Evolutionary conservation across 2,329 filamentous ascomycete genomes (phyloP).

Genomic region (Lachnellula suecica): DNA sequence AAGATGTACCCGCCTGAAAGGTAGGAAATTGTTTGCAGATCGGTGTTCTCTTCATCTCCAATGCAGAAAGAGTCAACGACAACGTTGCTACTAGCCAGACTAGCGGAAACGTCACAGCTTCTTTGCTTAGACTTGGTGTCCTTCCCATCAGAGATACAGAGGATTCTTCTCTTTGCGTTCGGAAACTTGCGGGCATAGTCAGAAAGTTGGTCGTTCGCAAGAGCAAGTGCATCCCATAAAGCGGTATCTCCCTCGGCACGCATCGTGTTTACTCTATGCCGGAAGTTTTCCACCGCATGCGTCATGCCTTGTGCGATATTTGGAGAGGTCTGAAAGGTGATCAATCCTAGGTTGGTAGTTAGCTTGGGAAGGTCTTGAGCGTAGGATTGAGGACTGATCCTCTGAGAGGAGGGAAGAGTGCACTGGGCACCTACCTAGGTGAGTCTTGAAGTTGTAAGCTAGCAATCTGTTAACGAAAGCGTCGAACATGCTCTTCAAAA

Average conservation of each 20-base stretch:
- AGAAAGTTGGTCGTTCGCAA: slow-evolving; percentile 6
- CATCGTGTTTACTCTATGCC: slow-evolving; percentile 6
- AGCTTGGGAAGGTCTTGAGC: too few relatives aligned
- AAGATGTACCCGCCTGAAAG: slow-evolving; percentile 11
- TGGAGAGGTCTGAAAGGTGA: slow-evolving; percentile 7
- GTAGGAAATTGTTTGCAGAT: slow-evolving; percentile 10
- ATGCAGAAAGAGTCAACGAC: slow-evolving; percentile 9
- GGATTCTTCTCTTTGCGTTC: slow-evolving; percentile 11
- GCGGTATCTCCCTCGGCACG: slow-evolving; percentile 4
- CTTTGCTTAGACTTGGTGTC: slow-evolving; percentile 1
- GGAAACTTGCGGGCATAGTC: slow-evolving; percentile 10
- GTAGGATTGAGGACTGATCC: too few relatives aligned
- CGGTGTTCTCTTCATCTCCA: background rate
- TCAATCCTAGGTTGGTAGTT: slow-evolving; percentile 1
- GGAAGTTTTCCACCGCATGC: slow-evolving; percentile 9
- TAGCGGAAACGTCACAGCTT: background rate
- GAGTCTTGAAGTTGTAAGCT: slow-evolving; percentile 7
- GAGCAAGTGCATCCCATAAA: slow-evolving; percentile 9
- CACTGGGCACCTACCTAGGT: background rate
- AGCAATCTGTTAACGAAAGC: slow-evolving; percentile 7
- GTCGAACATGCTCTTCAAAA: slow-evolving; percentile 14
- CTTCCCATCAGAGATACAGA: slow-evolving; percentile 6
- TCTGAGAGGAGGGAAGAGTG: too few relatives aligned
- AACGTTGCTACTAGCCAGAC: background rate
- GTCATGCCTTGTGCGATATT: slow-evolving; percentile 1